Evolutionary conservation across 768 basidiomycete species (phyloP).

Genomic region (Suillus decipiens): DNA sequence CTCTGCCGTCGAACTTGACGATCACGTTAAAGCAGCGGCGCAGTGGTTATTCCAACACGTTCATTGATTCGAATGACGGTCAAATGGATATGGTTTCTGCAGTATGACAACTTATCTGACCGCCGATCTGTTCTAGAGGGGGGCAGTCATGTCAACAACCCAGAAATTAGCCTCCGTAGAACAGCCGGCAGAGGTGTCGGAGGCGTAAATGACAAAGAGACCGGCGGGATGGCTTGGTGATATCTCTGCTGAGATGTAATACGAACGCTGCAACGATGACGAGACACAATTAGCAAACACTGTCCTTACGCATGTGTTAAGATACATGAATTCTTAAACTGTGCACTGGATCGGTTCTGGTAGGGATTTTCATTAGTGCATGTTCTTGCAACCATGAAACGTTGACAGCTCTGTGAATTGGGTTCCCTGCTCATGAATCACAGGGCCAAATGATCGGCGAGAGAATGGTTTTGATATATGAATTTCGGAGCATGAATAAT

Average conservation of each 20-base stretch:
- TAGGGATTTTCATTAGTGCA: neutral
- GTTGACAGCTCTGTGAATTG: neutral
- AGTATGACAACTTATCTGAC: neutral
- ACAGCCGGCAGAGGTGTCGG: constrained; percentile 69
- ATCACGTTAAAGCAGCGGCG: constrained; percentile 54
- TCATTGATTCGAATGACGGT: constrained; percentile 78
- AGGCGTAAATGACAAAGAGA: constrained; percentile 73
- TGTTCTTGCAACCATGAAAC: neutral
- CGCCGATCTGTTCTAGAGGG: constrained; percentile 48
- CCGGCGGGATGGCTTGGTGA: constrained; percentile 40
- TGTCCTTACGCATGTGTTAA: constrained; percentile 40
- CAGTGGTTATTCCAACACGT: constrained; percentile 34
- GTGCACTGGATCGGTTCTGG: neutral
- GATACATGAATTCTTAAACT: neutral
- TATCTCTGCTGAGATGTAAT: constrained; percentile 67
- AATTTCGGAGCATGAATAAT: neutral
- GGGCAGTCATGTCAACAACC: constrained; percentile 51
- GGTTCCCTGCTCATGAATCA: neutral
- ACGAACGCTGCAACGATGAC: constrained; percentile 52
- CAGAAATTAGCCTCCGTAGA: constrained; percentile 61
- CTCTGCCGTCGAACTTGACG: constrained; percentile 37
- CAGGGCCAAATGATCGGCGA: neutral
- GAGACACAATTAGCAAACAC: constrained; percentile 2
- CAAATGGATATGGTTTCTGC: constrained; percentile 9
- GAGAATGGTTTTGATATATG: neutral